Evolutionary conservation across 2,329 filamentous ascomycete genomes (phyloP).

Genomic region (Venturiaceae sp.): DNA sequence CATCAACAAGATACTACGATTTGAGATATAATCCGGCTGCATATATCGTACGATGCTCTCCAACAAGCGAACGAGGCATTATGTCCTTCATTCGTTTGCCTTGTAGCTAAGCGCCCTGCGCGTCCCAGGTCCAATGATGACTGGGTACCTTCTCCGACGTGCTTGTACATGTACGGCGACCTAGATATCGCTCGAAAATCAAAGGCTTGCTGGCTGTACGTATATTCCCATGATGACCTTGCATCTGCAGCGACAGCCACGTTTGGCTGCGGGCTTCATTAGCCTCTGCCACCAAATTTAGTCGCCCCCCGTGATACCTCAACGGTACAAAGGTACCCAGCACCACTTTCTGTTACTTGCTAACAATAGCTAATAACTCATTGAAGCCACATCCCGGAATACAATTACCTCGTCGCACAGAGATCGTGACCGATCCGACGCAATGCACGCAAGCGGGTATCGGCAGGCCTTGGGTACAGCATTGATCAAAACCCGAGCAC

Average conservation of each 20-base stretch:
- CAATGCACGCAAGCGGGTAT: background rate
- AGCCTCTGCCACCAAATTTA: background rate
- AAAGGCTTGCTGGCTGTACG: too few relatives aligned
- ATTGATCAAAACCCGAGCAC: background rate
- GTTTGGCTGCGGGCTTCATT: background rate
- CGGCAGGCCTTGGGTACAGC: background rate
- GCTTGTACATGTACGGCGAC: background rate
- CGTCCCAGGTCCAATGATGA: background rate
- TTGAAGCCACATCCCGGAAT: background rate
- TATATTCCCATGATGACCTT: background rate
- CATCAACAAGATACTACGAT: background rate
- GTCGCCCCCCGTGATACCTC: background rate
- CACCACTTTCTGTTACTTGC: background rate
- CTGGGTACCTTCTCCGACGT: background rate
- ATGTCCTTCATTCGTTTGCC: background rate
- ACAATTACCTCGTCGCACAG: background rate
- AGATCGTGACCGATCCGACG: background rate
- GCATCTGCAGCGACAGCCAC: background rate
- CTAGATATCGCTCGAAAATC: too few relatives aligned
- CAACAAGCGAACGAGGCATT: background rate
- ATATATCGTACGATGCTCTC: background rate
- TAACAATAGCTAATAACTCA: background rate
- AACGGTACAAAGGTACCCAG: background rate
- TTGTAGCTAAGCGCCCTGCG: background rate
- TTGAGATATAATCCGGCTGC: background rate